These are phyloP conservation scores for Diaporthe sp. DNA, from an alignment of 2,329 filamentous ascomycete genomes.

Conservation along the genomic window DNA sequence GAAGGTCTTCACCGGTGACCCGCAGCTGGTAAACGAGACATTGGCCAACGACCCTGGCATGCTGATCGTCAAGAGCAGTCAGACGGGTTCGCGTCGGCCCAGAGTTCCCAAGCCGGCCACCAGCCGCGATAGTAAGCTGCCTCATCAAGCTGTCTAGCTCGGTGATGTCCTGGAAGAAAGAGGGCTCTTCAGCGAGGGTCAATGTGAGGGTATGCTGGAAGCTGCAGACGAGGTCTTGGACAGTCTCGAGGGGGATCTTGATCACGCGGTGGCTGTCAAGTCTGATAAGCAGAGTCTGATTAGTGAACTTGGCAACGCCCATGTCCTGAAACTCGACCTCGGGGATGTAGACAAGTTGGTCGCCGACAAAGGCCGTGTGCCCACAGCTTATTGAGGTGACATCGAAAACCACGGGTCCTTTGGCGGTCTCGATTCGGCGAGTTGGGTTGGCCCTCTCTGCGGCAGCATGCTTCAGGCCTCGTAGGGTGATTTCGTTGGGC, in stretches of 20 bases:
- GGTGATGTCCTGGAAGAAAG: constrained; percentile 52
- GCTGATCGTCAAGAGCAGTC: constrained; percentile 47
- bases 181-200: constrained; percentile 62
- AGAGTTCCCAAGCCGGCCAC: constrained; percentile 35
- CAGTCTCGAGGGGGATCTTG: constrained; percentile 63
- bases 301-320: constrained; percentile 58
- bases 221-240: constrained; percentile 60
- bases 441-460: constrained; percentile 40
- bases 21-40: constrained; percentile 61
- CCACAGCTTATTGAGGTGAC: constrained; percentile 53
- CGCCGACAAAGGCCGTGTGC: constrained; percentile 58
- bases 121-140: constrained; percentile 33
- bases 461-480: constrained; percentile 41
- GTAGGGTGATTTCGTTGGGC: constrained; percentile 42
- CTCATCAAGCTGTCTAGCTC: constrained; percentile 25
- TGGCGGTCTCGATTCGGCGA: constrained; percentile 22
- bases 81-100: constrained; percentile 47
- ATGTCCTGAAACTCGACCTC: constrained; percentile 54
- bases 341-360: constrained; percentile 57
- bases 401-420: constrained; percentile 33
- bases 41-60: constrained; percentile 53
- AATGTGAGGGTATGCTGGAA: constrained; percentile 58
- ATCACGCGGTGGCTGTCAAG: constrained; percentile 51
- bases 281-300: constrained; percentile 56
- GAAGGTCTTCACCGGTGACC: constrained; percentile 47